Evolutionary conservation across 352 stramenopile genomes (phyloP).

Genomic region (Pythium grandisporangium): DNA sequence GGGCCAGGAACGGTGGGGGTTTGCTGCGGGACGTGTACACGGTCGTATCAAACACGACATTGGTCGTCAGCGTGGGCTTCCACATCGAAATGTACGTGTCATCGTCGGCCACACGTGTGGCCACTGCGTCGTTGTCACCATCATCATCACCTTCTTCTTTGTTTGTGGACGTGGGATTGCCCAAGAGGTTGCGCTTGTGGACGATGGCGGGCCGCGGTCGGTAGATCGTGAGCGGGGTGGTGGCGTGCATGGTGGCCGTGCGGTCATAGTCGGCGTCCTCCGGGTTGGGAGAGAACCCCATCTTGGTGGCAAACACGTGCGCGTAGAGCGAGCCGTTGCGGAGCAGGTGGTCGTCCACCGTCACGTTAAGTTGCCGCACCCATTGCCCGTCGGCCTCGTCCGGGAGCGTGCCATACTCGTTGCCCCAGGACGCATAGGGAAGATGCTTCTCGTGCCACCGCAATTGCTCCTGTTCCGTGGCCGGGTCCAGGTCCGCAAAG

Average conservation of each 20-base stretch:
- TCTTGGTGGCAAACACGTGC: slow-evolving; percentile 80
- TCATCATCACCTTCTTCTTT: slow-evolving; percentile 2
- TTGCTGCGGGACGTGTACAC: slow-evolving; percentile 44
- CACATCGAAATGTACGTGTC: slow-evolving; percentile 67
- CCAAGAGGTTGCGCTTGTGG: slow-evolving; percentile 74
- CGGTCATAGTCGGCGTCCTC: slow-evolving; percentile 42
- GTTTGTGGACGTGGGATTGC: slow-evolving; percentile 9
- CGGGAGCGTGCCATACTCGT: too few relatives aligned
- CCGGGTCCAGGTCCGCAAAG: slow-evolving; percentile 27
- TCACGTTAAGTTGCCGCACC: slow-evolving; percentile 51
- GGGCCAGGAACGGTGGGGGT: slow-evolving; percentile 58
- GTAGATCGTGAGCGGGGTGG: slow-evolving; percentile 66
- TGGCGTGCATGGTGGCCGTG: slow-evolving; percentile 39
- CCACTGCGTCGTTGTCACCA: slow-evolving; percentile 2
- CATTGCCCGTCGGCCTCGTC: slow-evolving; percentile 40
- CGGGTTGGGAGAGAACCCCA: slow-evolving; percentile 61
- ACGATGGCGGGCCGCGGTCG: slow-evolving; percentile 58
- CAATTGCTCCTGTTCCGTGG: slow-evolving; percentile 44
- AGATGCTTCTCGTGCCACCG: slow-evolving; percentile 49
- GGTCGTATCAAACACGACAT: slow-evolving; percentile 62
- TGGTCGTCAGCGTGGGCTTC: slow-evolving; percentile 64
- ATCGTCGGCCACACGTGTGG: slow-evolving; percentile 8
- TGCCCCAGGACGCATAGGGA: slow-evolving; percentile 35
- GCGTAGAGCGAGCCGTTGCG: slow-evolving; percentile 74
- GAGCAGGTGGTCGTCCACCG: slow-evolving; percentile 54